Base-by-base conservation (phyloP, 2,329 filamentous ascomycete species). In the Hypoxylon sp. region DNA sequence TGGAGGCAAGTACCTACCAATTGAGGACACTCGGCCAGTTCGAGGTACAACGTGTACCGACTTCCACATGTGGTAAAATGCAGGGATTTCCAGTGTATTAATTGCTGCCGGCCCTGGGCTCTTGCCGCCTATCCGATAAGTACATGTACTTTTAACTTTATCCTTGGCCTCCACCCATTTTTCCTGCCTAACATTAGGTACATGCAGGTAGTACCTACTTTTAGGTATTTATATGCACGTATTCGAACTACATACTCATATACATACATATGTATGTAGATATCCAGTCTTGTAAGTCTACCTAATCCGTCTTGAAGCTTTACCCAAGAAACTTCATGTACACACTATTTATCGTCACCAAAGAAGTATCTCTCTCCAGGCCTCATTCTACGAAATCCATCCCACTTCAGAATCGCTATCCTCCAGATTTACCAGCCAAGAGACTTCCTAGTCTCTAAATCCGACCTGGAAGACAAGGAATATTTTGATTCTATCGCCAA, bases 11-110 rank as follows among this genome's bases (percentile, higher is more conserved):
- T 28, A 45, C 61, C 62, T 28, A 45, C 61, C 62, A 28, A 32
- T 65, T 60, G 58, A 60, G 63, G 63, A 65, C 63, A 65, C 53
- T 28, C 43, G 45, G 32, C 51, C 36, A 59, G 36, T 58, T 63
- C 53, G 41, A 43, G 25, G 5, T 28, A 57, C 60, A 50, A 57
- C 50, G 41, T 62, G 51, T 51, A 56, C 59, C 59, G 41, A 53
- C 19, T 36, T 50, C 50, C 23, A 34, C 34, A 43, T 30, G n/a
- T 62, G 21, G 60, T 55, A 62, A 34, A 45, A 30, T 52, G 36
- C 57, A 60, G 48, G 57, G 57, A 19, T 43, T 5, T n/a, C 13
- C 13, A 30, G 46, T 32, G 41, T 23, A 57, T 25, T 34, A 17
- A 41, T 17, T 41, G n/a, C 36, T 6, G 36, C 36, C 14, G 19